Evolutionary conservation across 2,329 filamentous ascomycete genomes (phyloP).

Genomic region (Aureobasidium sp.): DNA sequence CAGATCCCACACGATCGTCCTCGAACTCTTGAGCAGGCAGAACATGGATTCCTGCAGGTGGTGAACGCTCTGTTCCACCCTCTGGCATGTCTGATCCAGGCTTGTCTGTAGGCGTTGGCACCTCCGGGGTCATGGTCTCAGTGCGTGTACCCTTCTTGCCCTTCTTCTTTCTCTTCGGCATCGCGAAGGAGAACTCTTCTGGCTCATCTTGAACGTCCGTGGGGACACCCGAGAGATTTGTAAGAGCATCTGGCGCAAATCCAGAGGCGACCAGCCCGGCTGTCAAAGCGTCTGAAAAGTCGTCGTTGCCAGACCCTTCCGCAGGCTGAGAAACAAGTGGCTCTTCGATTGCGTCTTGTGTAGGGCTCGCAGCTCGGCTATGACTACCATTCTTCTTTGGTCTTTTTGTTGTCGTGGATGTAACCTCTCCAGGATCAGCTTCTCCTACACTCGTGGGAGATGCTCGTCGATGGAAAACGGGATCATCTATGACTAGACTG

Average conservation of each 20-base stretch:
- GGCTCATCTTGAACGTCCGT: slow-evolving; percentile 19
- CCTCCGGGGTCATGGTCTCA: not conserved
- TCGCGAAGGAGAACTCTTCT: slow-evolving; percentile 26
- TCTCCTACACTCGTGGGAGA: slow-evolving; percentile 26
- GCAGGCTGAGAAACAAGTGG: not conserved
- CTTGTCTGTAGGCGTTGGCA: too few relatives aligned
- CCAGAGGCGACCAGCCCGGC: slow-evolving; percentile 26
- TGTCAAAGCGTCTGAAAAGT: slow-evolving; percentile 29
- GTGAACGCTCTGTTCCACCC: too few relatives aligned
- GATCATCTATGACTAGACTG: slow-evolving; percentile 36
- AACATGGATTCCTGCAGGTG: not conserved
- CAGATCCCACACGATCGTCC: not conserved
- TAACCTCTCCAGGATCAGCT: slow-evolving; percentile 26
- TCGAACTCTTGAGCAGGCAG: not conserved
- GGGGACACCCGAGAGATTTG: not conserved
- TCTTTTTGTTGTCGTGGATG: slow-evolving; percentile 18
- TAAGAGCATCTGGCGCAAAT: slow-evolving; percentile 22
- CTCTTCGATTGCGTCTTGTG: slow-evolving; percentile 25
- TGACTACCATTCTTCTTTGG: slow-evolving; percentile 24
- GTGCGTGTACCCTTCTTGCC: slow-evolving; percentile 39
- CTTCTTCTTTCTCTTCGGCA: slow-evolving; percentile 34
- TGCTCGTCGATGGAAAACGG: slow-evolving; percentile 27
- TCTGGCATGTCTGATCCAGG: not conserved
- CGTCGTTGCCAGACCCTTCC: slow-evolving; percentile 16
- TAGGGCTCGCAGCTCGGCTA: slow-evolving; percentile 24